Conservation (phyloP, 495 filamentous ascomycete species). For the Articulospora tetracladia region DNA sequence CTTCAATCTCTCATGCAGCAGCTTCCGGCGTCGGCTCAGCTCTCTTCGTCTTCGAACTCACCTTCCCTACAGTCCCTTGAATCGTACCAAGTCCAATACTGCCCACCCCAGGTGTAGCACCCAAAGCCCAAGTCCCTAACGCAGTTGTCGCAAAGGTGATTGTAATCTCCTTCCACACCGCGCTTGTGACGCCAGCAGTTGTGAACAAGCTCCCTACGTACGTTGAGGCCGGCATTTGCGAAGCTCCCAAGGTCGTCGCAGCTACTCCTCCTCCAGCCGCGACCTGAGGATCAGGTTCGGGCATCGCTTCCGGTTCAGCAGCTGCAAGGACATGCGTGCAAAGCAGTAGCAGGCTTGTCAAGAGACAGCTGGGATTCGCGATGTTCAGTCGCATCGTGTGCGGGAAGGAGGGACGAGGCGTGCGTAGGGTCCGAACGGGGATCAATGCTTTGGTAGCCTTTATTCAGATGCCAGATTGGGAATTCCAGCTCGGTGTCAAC, state of each 20-base stretch:
- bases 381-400: too few species aligned
- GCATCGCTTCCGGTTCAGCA: neutral
- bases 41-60: slow-evolving; percentile 11
- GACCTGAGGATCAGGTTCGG: slow-evolving; percentile 2
- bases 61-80: slow-evolving; percentile 11
- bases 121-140: slow-evolving; percentile 23
- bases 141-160: slow-evolving; percentile 25
- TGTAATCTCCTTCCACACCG: slow-evolving; percentile 8
- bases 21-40: neutral
- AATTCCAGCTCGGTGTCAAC: neutral
- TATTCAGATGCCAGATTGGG: neutral
- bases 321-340: neutral
- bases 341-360: neutral
- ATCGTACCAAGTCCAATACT: slow-evolving; percentile 25
- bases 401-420: too few species aligned
- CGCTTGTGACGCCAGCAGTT: slow-evolving; percentile 9
- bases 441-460: neutral
- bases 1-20: neutral
- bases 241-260: slow-evolving; percentile 5
- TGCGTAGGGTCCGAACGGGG: neutral
- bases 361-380: neutral
- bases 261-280: slow-evolving; percentile 13
- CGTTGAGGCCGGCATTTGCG: slow-evolving; percentile 7
- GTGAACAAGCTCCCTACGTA: slow-evolving; percentile 10
- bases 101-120: slow-evolving; percentile 17